Evolutionary conservation across 163 green algal species (phyloP), one percentile per base, ranked within the genome.

Genomic region (Chlorella variabilis): DNA sequence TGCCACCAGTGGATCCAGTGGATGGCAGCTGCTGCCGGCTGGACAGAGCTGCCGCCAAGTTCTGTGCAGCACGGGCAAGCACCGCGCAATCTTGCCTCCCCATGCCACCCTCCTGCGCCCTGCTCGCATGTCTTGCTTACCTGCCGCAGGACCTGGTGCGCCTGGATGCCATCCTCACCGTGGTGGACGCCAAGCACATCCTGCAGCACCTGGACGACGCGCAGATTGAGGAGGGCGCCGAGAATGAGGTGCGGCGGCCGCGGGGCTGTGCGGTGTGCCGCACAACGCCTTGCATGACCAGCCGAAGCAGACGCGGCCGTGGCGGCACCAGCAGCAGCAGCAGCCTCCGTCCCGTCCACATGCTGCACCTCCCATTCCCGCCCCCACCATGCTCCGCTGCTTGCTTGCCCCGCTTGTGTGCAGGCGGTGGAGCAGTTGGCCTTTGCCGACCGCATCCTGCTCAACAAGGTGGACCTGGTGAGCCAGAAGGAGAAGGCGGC

Each of bases 401-500:
- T 13, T 11, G 9, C 65, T 51, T n/a, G 36, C n/a, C n/a, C n/a
- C n/a, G 65, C 36, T n/a, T 29, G 18, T 69, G 15, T 41, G 74
- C 74, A 97, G 84, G 94, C 94, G 23, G 82, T 96, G 41, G 80
- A 96, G 86, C 94, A 99, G 80, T 89, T 98, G 17, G 94, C 95
- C 2, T 97, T 96, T 77, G 91, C 91, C 9, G 96, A 99, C 85
- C 88, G 94, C 11, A 94, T 98, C 38, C 78, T 99, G n/a, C 90
- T 99, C 1, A 99, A 99, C 91, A 99, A 99, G 78, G 91, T 87
- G 1, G 96, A 99, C 78, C 86, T 98, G 59, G 93, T 98, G 34
- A 81, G 34, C 15, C 33, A 51, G 31, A 54, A 81, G 36, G 54
- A 84, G 59, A 65, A 67, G 76, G 11, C 25, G 25, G 39, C 29